These are phyloP conservation scores for Rhododendron ferrugineum DNA, from an alignment of 148 eudicot genomes.

Conservation along the genomic window DNA sequence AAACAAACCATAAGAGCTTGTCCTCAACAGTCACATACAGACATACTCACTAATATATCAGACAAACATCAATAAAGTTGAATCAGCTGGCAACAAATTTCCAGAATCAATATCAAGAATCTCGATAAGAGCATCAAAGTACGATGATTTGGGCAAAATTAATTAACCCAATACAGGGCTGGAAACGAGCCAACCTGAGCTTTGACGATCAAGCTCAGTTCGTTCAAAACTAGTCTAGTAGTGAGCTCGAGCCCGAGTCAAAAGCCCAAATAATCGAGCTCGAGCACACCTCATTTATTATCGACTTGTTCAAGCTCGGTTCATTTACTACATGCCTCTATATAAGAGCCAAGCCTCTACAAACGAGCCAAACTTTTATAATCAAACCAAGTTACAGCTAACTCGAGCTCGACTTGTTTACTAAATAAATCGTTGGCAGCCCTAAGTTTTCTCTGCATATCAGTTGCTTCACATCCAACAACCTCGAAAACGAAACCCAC, in stretches of 20 bases:
- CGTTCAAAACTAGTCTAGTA: not conserved
- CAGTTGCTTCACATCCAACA: not conserved
- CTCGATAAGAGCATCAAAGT: not conserved
- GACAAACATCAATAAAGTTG: not conserved
- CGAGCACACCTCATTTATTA: not conserved
- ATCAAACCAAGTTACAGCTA: not conserved
- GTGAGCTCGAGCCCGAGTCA: not conserved
- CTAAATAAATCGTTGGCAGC: not conserved
- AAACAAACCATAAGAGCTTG: not conserved
- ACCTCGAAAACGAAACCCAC: not conserved
- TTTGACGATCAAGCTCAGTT: not conserved
- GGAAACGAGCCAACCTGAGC: not conserved
- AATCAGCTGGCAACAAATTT: not conserved
- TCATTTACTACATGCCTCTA: not conserved
- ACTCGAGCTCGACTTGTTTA: not conserved
- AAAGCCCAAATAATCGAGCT: not conserved
- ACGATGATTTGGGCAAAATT: not conserved
- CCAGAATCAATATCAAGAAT: not conserved
- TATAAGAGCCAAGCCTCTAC: not conserved
- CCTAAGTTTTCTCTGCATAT: not conserved
- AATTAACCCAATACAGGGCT: not conserved
- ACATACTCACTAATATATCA: not conserved
- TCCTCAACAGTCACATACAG: too few relatives aligned
- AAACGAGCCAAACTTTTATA: not conserved
- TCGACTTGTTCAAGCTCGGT: not conserved